These are phyloP conservation scores for Kondoa malvinella DNA, from an alignment of 768 basidiomycete genomes.

Conservation along the genomic window DNA sequence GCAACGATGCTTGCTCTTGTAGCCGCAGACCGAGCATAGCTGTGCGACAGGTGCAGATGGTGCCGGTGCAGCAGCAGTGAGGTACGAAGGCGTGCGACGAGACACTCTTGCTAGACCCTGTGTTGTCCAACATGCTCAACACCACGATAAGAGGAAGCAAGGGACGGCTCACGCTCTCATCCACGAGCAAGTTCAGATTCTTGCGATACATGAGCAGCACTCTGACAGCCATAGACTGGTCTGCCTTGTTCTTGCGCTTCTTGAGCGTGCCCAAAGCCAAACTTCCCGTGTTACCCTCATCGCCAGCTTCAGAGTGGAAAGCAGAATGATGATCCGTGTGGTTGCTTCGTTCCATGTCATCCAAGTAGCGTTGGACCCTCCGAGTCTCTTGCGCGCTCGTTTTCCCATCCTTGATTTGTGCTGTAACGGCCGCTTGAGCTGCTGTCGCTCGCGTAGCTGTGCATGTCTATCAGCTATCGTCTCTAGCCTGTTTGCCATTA, in stretches of 20 bases:
- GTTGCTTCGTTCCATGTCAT: background rate
- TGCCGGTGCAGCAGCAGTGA: background rate
- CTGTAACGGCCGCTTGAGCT: background rate
- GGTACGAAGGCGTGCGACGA: background rate
- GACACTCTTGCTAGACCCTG: background rate
- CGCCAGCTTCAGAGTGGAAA: background rate
- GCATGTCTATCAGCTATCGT: too few relatives aligned
- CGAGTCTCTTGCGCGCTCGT: background rate
- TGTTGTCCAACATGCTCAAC: background rate
- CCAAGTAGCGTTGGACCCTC: background rate
- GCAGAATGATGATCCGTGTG: background rate
- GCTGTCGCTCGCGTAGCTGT: background rate
- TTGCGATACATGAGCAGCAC: constrained; percentile 6
- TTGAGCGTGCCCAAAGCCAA: constrained; percentile 7
- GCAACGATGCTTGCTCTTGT: constrained; percentile 1
- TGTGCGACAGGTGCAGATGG: background rate
- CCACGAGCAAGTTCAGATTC: constrained; percentile 1
- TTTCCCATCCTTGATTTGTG: background rate
- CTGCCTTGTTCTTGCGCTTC: constrained; percentile 2
- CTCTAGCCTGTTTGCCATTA: background rate
- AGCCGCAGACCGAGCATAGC: constrained; percentile 2
- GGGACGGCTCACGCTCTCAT: constrained; percentile 4
- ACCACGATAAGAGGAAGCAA: background rate
- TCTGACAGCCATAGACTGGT: background rate
- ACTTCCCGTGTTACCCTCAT: background rate